Evolutionary conservation across 2,329 filamentous ascomycete species (phyloP).

Genomic region (Aspergillus sp.): DNA sequence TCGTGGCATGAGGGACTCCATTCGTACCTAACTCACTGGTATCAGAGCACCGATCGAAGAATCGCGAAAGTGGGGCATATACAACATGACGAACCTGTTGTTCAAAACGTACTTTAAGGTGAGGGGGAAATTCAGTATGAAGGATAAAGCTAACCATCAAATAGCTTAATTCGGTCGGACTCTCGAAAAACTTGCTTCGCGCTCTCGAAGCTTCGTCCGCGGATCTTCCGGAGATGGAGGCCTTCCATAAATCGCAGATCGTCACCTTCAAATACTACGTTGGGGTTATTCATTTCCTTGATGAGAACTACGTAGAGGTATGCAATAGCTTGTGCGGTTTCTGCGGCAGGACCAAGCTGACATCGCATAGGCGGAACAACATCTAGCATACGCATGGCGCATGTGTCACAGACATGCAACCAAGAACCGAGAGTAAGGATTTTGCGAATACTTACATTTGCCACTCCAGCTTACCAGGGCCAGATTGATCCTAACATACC

Average conservation of each 20-base stretch:
- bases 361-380: constrained; percentile 65
- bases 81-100: constrained; percentile 87
- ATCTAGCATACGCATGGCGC: constrained; percentile 77
- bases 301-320: constrained; percentile 86
- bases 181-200: constrained; percentile 86
- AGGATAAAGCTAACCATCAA: constrained; percentile 7
- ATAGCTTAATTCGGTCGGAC: constrained; percentile 78
- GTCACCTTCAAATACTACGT: constrained; percentile 97
- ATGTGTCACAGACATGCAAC: constrained; percentile 71
- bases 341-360: constrained; percentile 8
- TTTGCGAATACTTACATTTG: background rate
- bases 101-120: constrained; percentile 98
- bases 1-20: background rate
- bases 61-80: constrained; percentile 96
- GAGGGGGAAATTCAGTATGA: background rate
- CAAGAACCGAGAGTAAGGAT: constrained; percentile 74
- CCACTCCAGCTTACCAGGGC: background rate
- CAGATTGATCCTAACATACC: constrained; percentile 87
- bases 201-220: constrained; percentile 73
- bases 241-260: constrained; percentile 84
- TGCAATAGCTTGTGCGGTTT: constrained; percentile 10
- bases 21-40: background rate
- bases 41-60: constrained; percentile 75
- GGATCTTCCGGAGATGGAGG: constrained; percentile 76
- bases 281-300: constrained; percentile 88